Evolutionary conservation across 225 moss, liverwort and hornwort species (phyloP).

Genomic region (Asterella californica): DNA sequence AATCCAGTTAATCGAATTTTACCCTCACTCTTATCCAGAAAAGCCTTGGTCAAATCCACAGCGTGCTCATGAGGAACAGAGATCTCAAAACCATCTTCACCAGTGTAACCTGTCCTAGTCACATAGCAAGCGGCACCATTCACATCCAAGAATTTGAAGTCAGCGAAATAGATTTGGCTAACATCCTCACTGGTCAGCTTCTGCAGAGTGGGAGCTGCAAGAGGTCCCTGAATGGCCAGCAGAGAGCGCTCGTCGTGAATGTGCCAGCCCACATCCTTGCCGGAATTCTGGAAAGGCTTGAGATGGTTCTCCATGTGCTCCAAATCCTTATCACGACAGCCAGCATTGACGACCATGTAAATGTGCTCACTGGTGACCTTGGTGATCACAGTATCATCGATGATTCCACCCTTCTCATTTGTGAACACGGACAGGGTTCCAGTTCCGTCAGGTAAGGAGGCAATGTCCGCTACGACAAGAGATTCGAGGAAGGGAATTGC

Average conservation of each 20-base stretch:
- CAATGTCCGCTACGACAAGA: conserved; percentile 88
- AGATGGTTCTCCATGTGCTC: conserved; percentile 81
- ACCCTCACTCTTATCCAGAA: conserved; percentile 65
- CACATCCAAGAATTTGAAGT: conserved; percentile 78
- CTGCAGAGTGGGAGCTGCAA: conserved; percentile 67
- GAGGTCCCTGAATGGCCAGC: conserved; percentile 85
- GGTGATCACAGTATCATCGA: conserved; percentile 93
- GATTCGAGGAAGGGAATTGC: conserved; percentile 86
- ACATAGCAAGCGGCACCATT: conserved; percentile 81
- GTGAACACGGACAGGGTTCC: conserved; percentile 90
- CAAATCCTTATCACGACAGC: conserved; percentile 97
- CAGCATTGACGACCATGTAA: conserved; percentile 98
- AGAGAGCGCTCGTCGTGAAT: conserved; percentile 93
- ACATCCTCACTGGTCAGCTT: conserved; percentile 78
- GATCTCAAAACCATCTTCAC: conserved; percentile 97
- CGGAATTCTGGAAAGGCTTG: conserved; percentile 83
- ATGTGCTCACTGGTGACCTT: conserved; percentile 93
- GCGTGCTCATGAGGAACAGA: conserved; percentile 81
- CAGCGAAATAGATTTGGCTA: conserved; percentile 86
- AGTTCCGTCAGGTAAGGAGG: conserved; percentile 60
- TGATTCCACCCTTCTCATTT: conserved; percentile 86
- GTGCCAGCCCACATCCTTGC: conserved; percentile 97
- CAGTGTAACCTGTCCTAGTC: conserved; percentile 98
- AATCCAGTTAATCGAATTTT: conserved; percentile 81
- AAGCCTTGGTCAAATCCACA: conserved; percentile 61